These are phyloP conservation scores for Rickenella mellea DNA, from an alignment of 768 basidiomycete genomes.

Conservation along the genomic window DNA sequence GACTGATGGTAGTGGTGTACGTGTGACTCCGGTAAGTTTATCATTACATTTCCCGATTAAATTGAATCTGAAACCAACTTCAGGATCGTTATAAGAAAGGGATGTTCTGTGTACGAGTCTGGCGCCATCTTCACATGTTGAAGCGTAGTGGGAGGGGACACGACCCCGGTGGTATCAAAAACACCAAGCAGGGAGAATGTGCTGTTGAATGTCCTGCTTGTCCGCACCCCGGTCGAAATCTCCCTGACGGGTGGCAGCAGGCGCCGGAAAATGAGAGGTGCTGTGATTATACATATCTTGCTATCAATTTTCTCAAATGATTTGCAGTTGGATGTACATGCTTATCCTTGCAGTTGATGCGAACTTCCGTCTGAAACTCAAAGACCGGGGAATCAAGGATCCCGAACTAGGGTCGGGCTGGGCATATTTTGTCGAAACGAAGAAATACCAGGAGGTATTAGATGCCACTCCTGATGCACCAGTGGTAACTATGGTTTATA, in stretches of 20 bases:
- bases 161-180: slow-evolving; percentile 8
- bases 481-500: slow-evolving; percentile 5
- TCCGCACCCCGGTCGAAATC: slow-evolving; percentile 19
- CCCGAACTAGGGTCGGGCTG: slow-evolving; percentile 10
- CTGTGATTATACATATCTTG: neutral
- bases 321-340: slow-evolving; percentile 15
- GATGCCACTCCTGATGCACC: slow-evolving; percentile 3
- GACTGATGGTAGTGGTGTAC: slow-evolving; percentile 22
- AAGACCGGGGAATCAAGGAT: slow-evolving; percentile 13
- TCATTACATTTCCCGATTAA: neutral
- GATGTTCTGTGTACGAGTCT: slow-evolving; percentile 9
- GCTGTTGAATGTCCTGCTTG: slow-evolving; percentile 21
- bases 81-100: slow-evolving; percentile 12
- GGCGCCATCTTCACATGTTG: slow-evolving; percentile 11
- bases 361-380: slow-evolving; percentile 17
- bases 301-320: neutral
- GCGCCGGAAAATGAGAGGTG: slow-evolving; percentile 7
- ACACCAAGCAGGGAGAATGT: slow-evolving; percentile 6
- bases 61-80: neutral
- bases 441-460: slow-evolving; percentile 7
- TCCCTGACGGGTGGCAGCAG: slow-evolving; percentile 15
- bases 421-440: slow-evolving; percentile 8
- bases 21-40: slow-evolving; percentile 3
- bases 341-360: slow-evolving; percentile 15
- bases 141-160: slow-evolving; percentile 14